A percentile compares a stretch with the other conserved stretches of the same genome.
These are phyloP conservation scores for Trichoderma gamsii DNA, from an alignment of 495 filamentous ascomycete species.

Conservation along the genomic window DNA sequence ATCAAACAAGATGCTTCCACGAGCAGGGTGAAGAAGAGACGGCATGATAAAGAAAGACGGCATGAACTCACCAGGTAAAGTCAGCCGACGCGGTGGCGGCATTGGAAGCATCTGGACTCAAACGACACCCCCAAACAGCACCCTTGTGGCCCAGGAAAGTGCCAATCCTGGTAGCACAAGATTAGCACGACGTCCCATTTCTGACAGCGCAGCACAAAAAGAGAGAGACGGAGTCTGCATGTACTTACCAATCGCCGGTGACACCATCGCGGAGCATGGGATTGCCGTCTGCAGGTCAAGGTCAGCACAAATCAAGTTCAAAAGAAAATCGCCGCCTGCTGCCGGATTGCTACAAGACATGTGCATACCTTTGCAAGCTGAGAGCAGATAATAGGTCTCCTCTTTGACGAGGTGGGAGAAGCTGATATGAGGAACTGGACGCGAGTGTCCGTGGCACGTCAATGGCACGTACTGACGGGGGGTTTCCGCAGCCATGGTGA, in stretches of 20 bases:
- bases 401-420: constrained; percentile 82
- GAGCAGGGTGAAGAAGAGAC: not conserved
- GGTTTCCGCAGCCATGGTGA: constrained; percentile 40
- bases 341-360: not conserved
- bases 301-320: constrained; percentile 14
- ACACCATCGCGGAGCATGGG: constrained; percentile 97
- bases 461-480: constrained; percentile 66
- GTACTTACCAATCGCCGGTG: constrained; percentile 76
- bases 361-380: constrained; percentile 86
- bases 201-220: not conserved
- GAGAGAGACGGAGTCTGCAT: constrained; percentile 3
- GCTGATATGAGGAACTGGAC: constrained; percentile 88
- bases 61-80: constrained; percentile 71
- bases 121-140: constrained; percentile 89
- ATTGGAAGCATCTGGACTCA: constrained; percentile 79
- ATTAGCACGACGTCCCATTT: constrained; percentile 8
- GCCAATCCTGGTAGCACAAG: constrained; percentile 64
- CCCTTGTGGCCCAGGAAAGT: constrained; percentile 98
- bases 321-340: not conserved
- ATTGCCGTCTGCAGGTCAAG: constrained; percentile 65
- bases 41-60: not conserved
- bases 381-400: constrained; percentile 87
- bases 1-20: not conserved
- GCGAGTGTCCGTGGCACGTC: constrained; percentile 95
- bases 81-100: constrained; percentile 92